These are phyloP conservation scores for Mimosa bimucronata DNA, from an alignment of 306 rosid genomes.

Conservation along the genomic window DNA sequence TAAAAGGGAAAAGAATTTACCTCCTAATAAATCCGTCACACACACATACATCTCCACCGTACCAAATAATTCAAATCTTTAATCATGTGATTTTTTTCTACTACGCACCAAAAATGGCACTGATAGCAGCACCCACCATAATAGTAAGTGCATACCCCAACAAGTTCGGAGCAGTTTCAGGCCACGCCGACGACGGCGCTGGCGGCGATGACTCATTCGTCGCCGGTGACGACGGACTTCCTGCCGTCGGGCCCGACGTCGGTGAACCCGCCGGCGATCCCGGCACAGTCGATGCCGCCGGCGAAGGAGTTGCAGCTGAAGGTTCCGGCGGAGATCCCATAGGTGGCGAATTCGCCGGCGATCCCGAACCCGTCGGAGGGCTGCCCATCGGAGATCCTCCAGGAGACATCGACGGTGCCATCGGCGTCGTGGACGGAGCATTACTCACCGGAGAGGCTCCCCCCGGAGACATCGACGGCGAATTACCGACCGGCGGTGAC, in stretches of 20 bases:
- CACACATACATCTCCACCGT: not conserved
- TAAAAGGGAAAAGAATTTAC: not conserved
- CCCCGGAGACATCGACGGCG: not conserved
- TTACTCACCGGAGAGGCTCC: conserved; percentile 10
- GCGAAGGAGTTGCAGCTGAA: not conserved
- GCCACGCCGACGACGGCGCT: conserved; percentile 22
- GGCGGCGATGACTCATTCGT: conserved; percentile 33
- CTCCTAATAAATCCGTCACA: not conserved
- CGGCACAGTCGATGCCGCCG: conserved; percentile 1
- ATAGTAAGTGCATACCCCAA: conserved; percentile 37
- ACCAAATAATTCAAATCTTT: not conserved
- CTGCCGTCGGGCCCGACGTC: not conserved
- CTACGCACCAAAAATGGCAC: conserved; percentile 25
- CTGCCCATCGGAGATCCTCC: conserved; percentile 27
- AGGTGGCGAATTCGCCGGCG: conserved; percentile 15
- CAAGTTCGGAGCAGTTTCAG: conserved; percentile 36
- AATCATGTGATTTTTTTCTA: not conserved
- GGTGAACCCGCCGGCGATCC: conserved; percentile 3
- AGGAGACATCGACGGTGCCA: conserved; percentile 3
- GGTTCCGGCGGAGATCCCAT: not conserved
- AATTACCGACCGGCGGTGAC: not conserved
- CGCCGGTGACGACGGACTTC: not conserved
- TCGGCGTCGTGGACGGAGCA: not conserved
- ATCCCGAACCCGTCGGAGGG: conserved; percentile 7
- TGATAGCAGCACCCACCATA: conserved; percentile 42